Base-by-base conservation (phyloP, 805 yeast species). In the Ogataea trehaloabstinens region DNA sequence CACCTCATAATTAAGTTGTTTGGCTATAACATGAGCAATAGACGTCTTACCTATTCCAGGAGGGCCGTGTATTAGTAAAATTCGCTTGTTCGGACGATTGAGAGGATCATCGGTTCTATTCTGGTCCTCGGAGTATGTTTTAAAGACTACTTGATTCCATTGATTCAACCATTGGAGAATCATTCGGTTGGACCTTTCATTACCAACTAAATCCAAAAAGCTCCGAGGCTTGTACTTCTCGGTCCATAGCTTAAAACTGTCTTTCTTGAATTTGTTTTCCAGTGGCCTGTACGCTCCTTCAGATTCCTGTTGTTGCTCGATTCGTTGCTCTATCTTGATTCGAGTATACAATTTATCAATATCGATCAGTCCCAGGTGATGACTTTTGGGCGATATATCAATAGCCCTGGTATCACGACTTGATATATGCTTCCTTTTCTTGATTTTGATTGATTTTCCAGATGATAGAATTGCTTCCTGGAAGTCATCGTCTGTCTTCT, bases 21-120 rank as follows among this genome's bases (percentile, higher is more conserved):
- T 72, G 3, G 96, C 93, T 25, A 89, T 73, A 1, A 88, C 76
- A 54, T 90, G 96, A 0, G 91, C 87, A 2, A 89, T 81, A 0
- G 93, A 77, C 0, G 98, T 90, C 56, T 91, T 91, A 7, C 99
- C 99, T 13, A 84, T 71, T 2, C 99, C 99, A 0, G 96, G 89
- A 0, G 96, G 93, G 0, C 99, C 99, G 56, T 83, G 88, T 8
- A 93, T 73, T 28, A 93, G 64, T 16, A 93, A 56, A 0, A 93
- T 70, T 46, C 78, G 82, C 37, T 73, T 72, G 12, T 60, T 64
- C 0, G 90, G 90, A 39, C 90, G 65, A 20, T 73, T 68, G 28
- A 73, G 67, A 0, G 77, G 75, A 53, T 82, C 88, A 37, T 40
- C 29, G 8, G 44, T 41, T 34, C 36, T 38, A 18, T 34, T 28